phyloP scores from a whole-genome alignment of 1,284 basidiomycete genomes.

The Inonotus hispidus region DNA sequence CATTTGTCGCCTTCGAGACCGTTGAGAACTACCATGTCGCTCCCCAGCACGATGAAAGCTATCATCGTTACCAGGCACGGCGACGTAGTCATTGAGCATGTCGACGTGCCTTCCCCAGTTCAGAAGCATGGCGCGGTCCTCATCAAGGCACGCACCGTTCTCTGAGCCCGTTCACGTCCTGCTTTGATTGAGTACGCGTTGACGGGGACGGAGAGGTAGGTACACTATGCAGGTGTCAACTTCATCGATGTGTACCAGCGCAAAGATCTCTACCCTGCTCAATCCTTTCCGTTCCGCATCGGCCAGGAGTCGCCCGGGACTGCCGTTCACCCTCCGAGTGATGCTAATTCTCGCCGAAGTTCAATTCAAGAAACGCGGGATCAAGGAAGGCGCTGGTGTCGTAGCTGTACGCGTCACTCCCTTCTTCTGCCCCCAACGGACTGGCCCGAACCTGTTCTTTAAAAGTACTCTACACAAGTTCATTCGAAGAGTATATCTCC shows the following conservation, averaged over 20 bases:
- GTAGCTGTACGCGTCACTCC: constrained; percentile 44
- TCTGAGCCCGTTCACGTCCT: no score
- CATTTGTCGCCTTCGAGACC: no score
- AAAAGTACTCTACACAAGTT: constrained; percentile 49
- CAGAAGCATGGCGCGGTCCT: constrained; percentile 65
- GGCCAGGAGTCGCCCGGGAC: constrained; percentile 80
- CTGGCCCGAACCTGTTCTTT: background rate
- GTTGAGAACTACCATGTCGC: constrained; percentile 10
- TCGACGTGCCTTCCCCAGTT: constrained; percentile 54
- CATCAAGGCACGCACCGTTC: constrained; percentile 54
- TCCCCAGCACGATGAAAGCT: constrained; percentile 43
- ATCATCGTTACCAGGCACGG: constrained; percentile 50
- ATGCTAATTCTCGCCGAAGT: constrained; percentile 48
- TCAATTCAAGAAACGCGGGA: constrained; percentile 54
- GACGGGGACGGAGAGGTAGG: background rate
- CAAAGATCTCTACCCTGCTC: constrained; percentile 50
- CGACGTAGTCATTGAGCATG: constrained; percentile 69
- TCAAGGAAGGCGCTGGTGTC: constrained; percentile 56
- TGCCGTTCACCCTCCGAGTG: constrained; percentile 67
- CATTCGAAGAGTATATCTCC: constrained; percentile 75
- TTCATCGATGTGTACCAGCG: constrained; percentile 84
- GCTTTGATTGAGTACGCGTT: constrained; percentile 32
- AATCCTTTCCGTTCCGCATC: constrained; percentile 64
- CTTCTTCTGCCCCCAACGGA: background rate
- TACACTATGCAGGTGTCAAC: constrained; percentile 66